phyloP scores from a whole-genome alignment of 345 rosid species.

The Moricandia arvensis region DNA sequence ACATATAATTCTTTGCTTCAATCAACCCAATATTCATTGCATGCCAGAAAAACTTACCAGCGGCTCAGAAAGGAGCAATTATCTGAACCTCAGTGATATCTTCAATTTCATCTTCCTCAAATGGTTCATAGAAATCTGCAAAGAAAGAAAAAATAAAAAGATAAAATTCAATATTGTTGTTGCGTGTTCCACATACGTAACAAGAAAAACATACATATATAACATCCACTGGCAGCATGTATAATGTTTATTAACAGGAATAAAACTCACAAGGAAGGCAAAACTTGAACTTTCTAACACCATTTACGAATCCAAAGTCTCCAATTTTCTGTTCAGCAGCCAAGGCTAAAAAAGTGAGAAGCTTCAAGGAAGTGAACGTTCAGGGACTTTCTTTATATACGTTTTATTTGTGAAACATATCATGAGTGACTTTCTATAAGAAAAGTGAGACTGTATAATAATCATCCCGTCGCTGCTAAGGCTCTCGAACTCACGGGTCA shows the following conservation, averaged over 20 bases:
- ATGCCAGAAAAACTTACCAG: slow-evolving; percentile 59
- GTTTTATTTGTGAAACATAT: too few relatives aligned
- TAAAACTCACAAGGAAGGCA: too few relatives aligned
- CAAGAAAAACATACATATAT: neutral
- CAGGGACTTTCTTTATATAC: too few relatives aligned
- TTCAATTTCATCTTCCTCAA: slow-evolving; percentile 81
- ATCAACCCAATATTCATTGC: too few relatives aligned
- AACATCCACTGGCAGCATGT: neutral
- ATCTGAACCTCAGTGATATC: slow-evolving; percentile 76
- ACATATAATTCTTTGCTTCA: too few relatives aligned
- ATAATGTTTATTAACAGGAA: too few relatives aligned
- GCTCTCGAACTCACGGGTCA: neutral
- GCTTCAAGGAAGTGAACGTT: too few relatives aligned
- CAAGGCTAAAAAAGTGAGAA: too few relatives aligned
- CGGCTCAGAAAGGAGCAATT: slow-evolving; percentile 67
- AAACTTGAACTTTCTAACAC: too few relatives aligned
- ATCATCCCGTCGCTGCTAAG: neutral
- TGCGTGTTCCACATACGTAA: neutral
- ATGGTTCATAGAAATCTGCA: slow-evolving; percentile 80
- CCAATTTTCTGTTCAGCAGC: too few relatives aligned
- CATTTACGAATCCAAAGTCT: too few relatives aligned
- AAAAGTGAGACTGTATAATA: neutral
- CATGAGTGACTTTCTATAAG: neutral
- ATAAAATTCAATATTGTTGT: neutral
- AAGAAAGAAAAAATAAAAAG: neutral